Evolutionary conservation across 805 yeast genomes (phyloP).

Genomic region (Candida suzukii): DNA sequence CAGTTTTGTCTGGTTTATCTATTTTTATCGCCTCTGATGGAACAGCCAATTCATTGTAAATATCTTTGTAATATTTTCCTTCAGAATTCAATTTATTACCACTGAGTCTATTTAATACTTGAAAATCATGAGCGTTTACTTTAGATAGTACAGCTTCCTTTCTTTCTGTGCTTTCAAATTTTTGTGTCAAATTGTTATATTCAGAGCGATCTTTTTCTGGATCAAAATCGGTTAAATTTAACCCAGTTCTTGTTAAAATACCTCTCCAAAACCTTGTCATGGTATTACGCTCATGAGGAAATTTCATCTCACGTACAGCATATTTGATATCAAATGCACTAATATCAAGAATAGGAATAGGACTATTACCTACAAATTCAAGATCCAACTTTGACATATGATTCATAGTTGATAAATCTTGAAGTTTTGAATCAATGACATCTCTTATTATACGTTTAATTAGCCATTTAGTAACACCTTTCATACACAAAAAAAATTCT

Average conservation of each 20-base stretch:
- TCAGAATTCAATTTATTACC: background rate
- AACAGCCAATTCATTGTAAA: background rate
- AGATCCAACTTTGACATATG: constrained; percentile 1
- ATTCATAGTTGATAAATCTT: constrained; percentile 2
- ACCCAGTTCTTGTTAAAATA: constrained; percentile 9
- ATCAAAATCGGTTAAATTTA: constrained; percentile 8
- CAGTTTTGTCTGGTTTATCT: background rate
- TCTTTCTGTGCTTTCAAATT: too few relatives aligned
- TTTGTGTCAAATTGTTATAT: background rate
- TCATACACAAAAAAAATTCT: too few relatives aligned
- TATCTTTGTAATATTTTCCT: background rate
- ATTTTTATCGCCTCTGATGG: constrained; percentile 14
- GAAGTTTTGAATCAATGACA: background rate
- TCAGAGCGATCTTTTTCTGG: constrained; percentile 7
- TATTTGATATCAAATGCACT: constrained; percentile 6
- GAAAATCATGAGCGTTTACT: background rate
- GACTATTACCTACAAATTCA: constrained; percentile 2
- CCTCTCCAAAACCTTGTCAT: constrained; percentile 13
- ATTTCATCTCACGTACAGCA: constrained; percentile 3
- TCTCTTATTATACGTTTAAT: background rate
- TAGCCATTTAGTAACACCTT: too few relatives aligned
- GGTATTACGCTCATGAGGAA: constrained; percentile 4
- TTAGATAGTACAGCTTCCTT: too few relatives aligned
- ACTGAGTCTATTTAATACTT: background rate
- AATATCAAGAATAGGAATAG: constrained; percentile 1